Evolutionary conservation across 164 flowering plant genomes (phyloP), one percentile per base, ranked within the genome.

Genomic region (Chimonanthus salicifolius): DNA sequence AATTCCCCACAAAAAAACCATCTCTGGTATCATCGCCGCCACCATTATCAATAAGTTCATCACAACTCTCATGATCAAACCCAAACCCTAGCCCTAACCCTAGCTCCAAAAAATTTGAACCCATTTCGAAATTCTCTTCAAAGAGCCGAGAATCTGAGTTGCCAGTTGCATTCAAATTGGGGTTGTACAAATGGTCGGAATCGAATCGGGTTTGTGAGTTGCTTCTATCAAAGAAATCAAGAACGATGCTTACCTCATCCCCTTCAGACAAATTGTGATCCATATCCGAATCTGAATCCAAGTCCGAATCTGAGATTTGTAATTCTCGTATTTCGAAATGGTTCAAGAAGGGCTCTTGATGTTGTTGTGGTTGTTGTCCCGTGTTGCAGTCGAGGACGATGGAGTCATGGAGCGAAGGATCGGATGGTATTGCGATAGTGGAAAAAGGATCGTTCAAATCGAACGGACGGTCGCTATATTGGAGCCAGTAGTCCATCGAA

Each of bases 191-290:
- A 67, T 66, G 20, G 18, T 48, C 72, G 46, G 45, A 72, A 49
- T 72, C 64, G 43, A 75, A 76, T 67, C 72, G 76, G 7, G 80
- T 78, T 64, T 80, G 77, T 68, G 82, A 90, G n/a, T 84, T 80
- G 4, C 85, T 82, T 16, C 86, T 85, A 45, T 88, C 88, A 43
- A 88, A 84, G 79, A 90, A 72, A 81, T 87, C 87, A 82, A 88
- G 79, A 64, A 83, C 87, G 75, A 87, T 83, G 64, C 74, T 86
- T 58, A 85, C 93, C 13, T 77, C 60, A 11, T 54, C 60, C 5
- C 60, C 60, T n/a, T 54, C 60, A 6, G 16, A 54, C 16, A 54
- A n/a, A 54, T 54, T n/a, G 60, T 13, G 16, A 3, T n/a, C 16
- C 5, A n/a, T 64, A 33, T 74, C 51, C 58, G 74, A 69, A 7